Percentiles rank a stretch among this genome's conserved stretches.
These are phyloP conservation scores for Saitozyma sp. DNA, from an alignment of 768 basidiomycete species.

Conservation along the genomic window DNA sequence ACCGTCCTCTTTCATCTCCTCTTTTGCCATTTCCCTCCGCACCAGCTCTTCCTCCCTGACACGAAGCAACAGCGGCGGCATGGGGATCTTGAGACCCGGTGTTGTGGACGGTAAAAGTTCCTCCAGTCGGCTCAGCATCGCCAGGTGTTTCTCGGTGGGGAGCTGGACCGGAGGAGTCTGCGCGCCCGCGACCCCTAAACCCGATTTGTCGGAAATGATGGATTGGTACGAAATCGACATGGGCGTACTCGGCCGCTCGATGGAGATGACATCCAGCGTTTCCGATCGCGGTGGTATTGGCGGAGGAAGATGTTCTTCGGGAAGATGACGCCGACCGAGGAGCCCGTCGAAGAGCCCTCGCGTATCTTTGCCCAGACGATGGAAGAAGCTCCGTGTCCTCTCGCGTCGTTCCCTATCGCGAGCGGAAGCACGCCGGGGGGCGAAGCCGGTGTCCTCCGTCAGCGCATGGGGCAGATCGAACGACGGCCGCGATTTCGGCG, in stretches of 20 bases:
- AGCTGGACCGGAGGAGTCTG: slow-evolving; percentile 7
- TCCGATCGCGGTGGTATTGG: background rate
- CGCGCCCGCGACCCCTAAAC: background rate
- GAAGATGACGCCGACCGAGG: slow-evolving; percentile 6
- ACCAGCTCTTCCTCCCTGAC: slow-evolving; percentile 30
- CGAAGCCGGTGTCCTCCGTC: no score
- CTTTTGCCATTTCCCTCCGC: slow-evolving; percentile 23
- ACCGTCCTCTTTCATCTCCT: slow-evolving; percentile 21
- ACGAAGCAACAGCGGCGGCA: slow-evolving; percentile 35
- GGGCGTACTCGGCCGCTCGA: no score
- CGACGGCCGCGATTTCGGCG: slow-evolving; percentile 1
- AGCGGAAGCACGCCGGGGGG: no score
- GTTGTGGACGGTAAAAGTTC: slow-evolving; percentile 30
- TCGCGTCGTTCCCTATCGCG: slow-evolving; percentile 10
- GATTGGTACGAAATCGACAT: no score
- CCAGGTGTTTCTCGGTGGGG: slow-evolving; percentile 23
- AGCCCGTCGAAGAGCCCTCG: slow-evolving; percentile 23
- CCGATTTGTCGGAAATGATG: no score
- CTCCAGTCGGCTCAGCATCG: slow-evolving; percentile 23
- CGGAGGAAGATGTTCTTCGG: background rate
- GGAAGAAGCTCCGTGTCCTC: slow-evolving; percentile 27
- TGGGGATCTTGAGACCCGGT: slow-evolving; percentile 34
- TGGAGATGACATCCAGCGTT: background rate
- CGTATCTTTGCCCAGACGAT: slow-evolving; percentile 33
- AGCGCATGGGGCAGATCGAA: no score